These are phyloP conservation scores for Juglanconis sp. DNA, from an alignment of 2,329 filamentous ascomycete species.

Conservation along the genomic window DNA sequence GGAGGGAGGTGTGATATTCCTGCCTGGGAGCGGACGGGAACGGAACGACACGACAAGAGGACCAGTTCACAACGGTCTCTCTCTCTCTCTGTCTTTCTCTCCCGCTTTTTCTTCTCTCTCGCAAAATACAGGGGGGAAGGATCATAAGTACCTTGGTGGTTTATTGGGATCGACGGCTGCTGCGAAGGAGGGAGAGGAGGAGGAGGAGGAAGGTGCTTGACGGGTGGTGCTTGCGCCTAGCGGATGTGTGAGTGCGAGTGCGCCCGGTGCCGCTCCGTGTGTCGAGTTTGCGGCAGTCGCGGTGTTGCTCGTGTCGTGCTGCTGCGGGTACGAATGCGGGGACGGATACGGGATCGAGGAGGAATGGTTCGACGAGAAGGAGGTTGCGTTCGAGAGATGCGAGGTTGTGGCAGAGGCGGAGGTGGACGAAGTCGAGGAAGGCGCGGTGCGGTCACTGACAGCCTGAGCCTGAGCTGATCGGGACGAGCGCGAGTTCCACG, in stretches of 20 bases:
- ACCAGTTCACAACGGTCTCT: not conserved
- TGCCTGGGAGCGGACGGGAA: not conserved
- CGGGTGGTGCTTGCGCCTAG: not conserved
- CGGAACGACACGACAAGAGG: not conserved
- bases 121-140: not conserved
- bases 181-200: conserved; percentile 2
- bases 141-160: conserved; percentile 4
- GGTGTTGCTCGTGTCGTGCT: not conserved
- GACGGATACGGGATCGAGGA: not conserved
- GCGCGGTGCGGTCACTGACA: conserved; percentile 41
- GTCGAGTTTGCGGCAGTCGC: not conserved
- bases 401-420: conserved; percentile 18
- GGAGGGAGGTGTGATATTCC: not conserved
- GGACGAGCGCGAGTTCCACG: conserved; percentile 37
- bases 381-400: conserved; percentile 6
- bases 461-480: conserved; percentile 38
- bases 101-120: not conserved
- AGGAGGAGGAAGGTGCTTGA: not conserved
- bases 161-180: not conserved
- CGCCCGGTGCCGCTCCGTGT: not conserved
- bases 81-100: not conserved
- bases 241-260: not conserved
- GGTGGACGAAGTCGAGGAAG: conserved; percentile 22
- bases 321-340: not conserved
- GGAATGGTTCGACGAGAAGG: not conserved